These are phyloP conservation scores for Tolypocladium amazonense DNA, from an alignment of 2,329 filamentous ascomycete genomes.

Conservation along the genomic window DNA sequence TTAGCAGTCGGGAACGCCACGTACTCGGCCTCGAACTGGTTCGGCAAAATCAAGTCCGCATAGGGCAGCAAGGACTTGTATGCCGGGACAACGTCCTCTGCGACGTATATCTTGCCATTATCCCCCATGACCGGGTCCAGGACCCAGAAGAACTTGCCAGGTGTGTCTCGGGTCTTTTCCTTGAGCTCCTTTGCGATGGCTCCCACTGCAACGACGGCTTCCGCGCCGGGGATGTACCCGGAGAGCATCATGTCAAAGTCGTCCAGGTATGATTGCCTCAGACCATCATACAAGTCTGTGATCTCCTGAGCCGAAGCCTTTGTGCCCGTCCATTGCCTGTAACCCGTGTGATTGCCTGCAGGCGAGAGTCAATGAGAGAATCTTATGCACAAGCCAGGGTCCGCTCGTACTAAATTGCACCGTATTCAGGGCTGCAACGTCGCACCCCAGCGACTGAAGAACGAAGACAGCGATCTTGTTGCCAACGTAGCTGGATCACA, in stretches of 20 bases:
- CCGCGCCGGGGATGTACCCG: slow-evolving; percentile 84
- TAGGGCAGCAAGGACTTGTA: slow-evolving; percentile 72
- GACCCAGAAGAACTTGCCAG: slow-evolving; percentile 89
- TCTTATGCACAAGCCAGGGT: neutral
- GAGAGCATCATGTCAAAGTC: slow-evolving; percentile 92
- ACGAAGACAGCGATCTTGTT: slow-evolving; percentile 96
- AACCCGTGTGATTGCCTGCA: slow-evolving; percentile 88
- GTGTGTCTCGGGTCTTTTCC: slow-evolving; percentile 46
- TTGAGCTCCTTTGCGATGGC: slow-evolving; percentile 74
- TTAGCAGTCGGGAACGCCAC: slow-evolving; percentile 16
- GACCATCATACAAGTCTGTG: slow-evolving; percentile 69
- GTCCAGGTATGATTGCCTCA: slow-evolving; percentile 74
- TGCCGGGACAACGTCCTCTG: slow-evolving; percentile 79
- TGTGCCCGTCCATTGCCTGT: slow-evolving; percentile 78
- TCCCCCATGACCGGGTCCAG: slow-evolving; percentile 98
- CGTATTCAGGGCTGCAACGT: slow-evolving; percentile 89
- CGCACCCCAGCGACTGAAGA: slow-evolving; percentile 86
- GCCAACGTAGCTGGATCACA: slow-evolving; percentile 68
- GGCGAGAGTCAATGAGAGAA: slow-evolving; percentile 4
- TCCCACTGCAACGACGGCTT: slow-evolving; percentile 74
- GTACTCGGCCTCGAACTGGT: slow-evolving; percentile 95
- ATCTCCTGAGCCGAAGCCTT: slow-evolving; percentile 76
- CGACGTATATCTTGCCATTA: slow-evolving; percentile 84
- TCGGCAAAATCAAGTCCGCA: slow-evolving; percentile 87
- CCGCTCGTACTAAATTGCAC: slow-evolving; percentile 80